phyloP scores from a whole-genome alignment of 331 rosid species.

The Erythrophleum ivorense region DNA sequence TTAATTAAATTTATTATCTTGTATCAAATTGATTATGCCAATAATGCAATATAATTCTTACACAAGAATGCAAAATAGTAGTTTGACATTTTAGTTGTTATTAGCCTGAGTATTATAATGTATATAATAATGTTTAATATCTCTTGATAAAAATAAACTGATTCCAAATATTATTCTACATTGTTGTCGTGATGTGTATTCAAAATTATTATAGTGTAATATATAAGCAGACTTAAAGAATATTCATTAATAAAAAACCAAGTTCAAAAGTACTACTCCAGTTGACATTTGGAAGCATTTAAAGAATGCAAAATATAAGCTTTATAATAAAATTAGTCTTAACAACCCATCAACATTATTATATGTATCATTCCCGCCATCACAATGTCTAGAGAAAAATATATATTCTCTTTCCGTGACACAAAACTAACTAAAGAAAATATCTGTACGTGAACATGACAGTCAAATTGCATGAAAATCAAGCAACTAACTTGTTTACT shows the following conservation, averaged over 20 bases:
- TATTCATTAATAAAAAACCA: background rate
- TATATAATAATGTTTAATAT: background rate
- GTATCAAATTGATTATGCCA: background rate
- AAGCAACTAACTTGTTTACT: too few relatives aligned
- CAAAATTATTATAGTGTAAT: background rate
- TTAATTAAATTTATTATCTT: background rate
- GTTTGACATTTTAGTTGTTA: background rate
- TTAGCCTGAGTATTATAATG: background rate
- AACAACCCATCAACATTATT: background rate
- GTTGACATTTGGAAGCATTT: background rate
- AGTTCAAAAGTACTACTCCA: too few relatives aligned
- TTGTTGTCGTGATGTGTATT: background rate
- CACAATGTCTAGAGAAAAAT: too few relatives aligned
- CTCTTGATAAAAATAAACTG: background rate
- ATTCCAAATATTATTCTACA: background rate
- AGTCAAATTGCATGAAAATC: too few relatives aligned
- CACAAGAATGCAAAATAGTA: background rate
- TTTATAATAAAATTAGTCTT: background rate
- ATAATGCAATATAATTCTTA: background rate
- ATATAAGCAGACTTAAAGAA: background rate
- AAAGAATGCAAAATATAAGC: background rate
- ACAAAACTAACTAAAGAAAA: too few relatives aligned
- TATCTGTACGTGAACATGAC: too few relatives aligned
- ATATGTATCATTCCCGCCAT: background rate
- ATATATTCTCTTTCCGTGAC: too few relatives aligned